Evolutionary conservation across 768 basidiomycete genomes (phyloP).

Genomic region (Cantharellus cinnabarinus): DNA sequence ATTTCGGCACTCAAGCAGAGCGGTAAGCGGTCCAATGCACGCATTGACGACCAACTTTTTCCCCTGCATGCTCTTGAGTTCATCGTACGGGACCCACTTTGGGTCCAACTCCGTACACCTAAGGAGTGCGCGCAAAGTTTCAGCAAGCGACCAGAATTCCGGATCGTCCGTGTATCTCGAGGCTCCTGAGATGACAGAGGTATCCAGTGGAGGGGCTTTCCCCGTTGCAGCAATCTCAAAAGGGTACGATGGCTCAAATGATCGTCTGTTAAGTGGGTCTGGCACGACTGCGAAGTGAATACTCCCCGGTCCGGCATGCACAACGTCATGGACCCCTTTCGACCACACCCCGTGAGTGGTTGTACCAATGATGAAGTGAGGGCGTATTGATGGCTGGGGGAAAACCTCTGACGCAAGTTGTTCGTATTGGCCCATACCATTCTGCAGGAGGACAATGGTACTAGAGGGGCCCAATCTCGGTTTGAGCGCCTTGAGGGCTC

Average conservation of each 20-base stretch:
- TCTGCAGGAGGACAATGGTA: constrained; percentile 84
- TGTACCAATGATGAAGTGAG: constrained; percentile 67
- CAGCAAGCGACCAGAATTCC: constrained; percentile 37
- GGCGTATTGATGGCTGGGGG: constrained; percentile 48
- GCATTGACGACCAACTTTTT: constrained; percentile 68
- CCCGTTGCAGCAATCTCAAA: constrained; percentile 12
- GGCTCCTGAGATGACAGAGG: constrained; percentile 6
- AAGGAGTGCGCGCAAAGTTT: constrained; percentile 45
- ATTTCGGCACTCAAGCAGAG: constrained; percentile 60
- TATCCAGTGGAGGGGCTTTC: constrained; percentile 22
- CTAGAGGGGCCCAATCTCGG: constrained; percentile 42
- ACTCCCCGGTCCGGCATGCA: constrained; percentile 49
- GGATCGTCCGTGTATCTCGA: constrained; percentile 15
- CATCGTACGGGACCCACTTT: constrained; percentile 41
- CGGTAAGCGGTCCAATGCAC: constrained; percentile 71
- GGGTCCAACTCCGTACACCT: constrained; percentile 32
- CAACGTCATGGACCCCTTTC: constrained; percentile 30
- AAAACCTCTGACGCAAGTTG: constrained; percentile 45
- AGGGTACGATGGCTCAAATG: constrained; percentile 34
- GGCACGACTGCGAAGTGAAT: constrained; percentile 67
- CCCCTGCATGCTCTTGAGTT: constrained; percentile 48
- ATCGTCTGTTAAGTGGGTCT: constrained; percentile 32
- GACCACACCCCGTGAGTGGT: constrained; percentile 64
- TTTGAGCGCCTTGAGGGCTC: constrained; percentile 35
- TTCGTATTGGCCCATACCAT: constrained; percentile 88